A percentile compares a stretch with the other conserved stretches of the same genome.
phyloP scores from a whole-genome alignment of 352 stramenopile species.

The Phytophthora constricta region DNA sequence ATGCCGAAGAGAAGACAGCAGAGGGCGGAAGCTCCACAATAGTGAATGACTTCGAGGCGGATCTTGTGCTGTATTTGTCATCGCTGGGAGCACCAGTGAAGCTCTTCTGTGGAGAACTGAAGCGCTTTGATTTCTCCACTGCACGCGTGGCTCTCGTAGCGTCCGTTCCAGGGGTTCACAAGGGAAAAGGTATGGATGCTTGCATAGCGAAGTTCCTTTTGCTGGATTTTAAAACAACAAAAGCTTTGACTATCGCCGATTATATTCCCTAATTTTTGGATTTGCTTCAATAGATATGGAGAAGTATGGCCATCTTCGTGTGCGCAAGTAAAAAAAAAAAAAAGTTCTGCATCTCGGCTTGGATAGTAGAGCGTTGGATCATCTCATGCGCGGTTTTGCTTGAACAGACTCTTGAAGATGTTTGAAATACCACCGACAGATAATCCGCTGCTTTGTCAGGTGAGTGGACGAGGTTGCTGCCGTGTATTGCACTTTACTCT shows the following conservation, averaged over 20 bases:
- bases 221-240: too few relatives aligned
- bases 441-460: conserved; percentile 77
- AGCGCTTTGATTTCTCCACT: conserved; percentile 67
- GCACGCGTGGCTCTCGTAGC: conserved; percentile 67
- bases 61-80: conserved; percentile 71
- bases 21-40: not conserved
- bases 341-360: too few relatives aligned
- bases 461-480: conserved; percentile 9
- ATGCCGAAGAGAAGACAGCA: conserved; percentile 28
- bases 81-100: conserved; percentile 51
- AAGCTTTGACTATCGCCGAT: too few relatives aligned
- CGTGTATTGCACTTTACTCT: not conserved
- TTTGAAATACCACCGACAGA: conserved; percentile 55
- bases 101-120: conserved; percentile 56
- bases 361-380: conserved; percentile 5
- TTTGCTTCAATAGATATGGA: conserved; percentile 65
- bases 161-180: conserved; percentile 76
- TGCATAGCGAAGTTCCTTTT: not conserved
- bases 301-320: conserved; percentile 80
- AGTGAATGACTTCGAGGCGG: conserved; percentile 58
- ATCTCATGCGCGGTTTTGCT: not conserved
- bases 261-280: conserved; percentile 2
- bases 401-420: conserved; percentile 54
- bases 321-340: conserved; percentile 74
- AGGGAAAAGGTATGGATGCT: conserved; percentile 54